These are phyloP conservation scores for Casuarina glauca DNA, from an alignment of 306 rosid species.

Conservation along the genomic window DNA sequence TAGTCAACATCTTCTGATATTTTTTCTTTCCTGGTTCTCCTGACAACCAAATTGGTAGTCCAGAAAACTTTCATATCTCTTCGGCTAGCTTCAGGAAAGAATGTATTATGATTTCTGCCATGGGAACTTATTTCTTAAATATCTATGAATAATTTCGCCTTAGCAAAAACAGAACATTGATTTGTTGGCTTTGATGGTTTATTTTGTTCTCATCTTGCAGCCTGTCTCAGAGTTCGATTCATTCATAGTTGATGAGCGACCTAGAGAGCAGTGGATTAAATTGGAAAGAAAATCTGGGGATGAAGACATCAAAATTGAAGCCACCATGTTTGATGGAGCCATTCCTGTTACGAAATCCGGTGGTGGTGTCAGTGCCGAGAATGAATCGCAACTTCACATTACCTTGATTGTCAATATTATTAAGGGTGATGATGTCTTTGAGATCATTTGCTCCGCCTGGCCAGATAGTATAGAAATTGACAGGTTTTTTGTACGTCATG, in stretches of 20 bases:
- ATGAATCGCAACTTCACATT: constrained; percentile 65
- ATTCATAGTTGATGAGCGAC: constrained; percentile 58
- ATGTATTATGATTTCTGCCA: not conserved
- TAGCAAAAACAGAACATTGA: not conserved
- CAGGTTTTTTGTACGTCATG: constrained; percentile 36
- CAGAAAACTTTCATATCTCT: not conserved
- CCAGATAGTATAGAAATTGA: constrained; percentile 64
- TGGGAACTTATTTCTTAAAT: not conserved
- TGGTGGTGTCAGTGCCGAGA: constrained; percentile 31
- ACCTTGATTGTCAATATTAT: constrained; percentile 60
- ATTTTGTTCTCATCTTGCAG: constrained; percentile 43
- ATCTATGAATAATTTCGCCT: not conserved
- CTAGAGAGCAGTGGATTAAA: constrained; percentile 79
- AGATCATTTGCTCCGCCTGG: constrained; percentile 86
- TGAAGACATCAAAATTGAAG: constrained; percentile 78
- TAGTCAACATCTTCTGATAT: not conserved
- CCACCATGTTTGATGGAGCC: constrained; percentile 68
- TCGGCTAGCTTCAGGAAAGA: constrained; percentile 9
- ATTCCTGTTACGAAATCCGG: constrained; percentile 43
- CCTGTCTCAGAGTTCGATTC: constrained; percentile 50
- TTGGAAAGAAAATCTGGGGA: constrained; percentile 54
- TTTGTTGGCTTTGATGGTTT: not conserved
- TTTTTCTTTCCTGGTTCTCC: not conserved
- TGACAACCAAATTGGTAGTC: constrained; percentile 3
- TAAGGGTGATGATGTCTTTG: constrained; percentile 52